Evolutionary conservation across 495 filamentous ascomycete genomes (phyloP).

Genomic region (Ramalina intermedia): DNA sequence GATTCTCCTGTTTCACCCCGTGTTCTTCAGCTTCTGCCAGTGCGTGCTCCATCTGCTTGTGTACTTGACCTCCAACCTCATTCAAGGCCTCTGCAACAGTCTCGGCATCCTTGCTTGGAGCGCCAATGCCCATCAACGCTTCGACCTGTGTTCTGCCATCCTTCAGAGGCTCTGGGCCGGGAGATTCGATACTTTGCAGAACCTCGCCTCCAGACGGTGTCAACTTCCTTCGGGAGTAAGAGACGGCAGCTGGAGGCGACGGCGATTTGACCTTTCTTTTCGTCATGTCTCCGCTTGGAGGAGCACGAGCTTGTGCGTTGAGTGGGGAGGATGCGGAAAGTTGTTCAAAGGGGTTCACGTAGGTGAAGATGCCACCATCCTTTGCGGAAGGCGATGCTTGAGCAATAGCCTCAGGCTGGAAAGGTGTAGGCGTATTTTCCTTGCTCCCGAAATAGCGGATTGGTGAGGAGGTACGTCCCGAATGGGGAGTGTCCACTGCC

Average conservation of each 20-base stretch:
- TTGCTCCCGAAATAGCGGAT: conserved; percentile 26
- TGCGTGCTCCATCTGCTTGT: conserved; percentile 53
- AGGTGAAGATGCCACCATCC: conserved; percentile 51
- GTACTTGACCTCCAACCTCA: conserved; percentile 51
- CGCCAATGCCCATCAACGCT: conserved; percentile 18
- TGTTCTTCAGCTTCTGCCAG: conserved; percentile 35
- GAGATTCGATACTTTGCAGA: conserved; percentile 21
- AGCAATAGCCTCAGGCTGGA: conserved; percentile 15
- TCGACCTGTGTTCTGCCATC: conserved; percentile 22
- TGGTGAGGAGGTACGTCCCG: conserved; percentile 17
- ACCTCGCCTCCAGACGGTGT: conserved; percentile 11
- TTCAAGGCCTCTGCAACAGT: conserved; percentile 59
- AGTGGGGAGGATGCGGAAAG: conserved; percentile 54
- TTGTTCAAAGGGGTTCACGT: conserved; percentile 70
- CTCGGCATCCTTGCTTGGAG: conserved; percentile 36
- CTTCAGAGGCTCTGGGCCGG: conserved; percentile 16
- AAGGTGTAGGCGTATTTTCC: conserved; percentile 17
- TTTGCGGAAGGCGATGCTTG: conserved; percentile 18
- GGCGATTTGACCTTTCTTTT: conserved; percentile 18
- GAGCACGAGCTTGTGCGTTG: conserved; percentile 21
- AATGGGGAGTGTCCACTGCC: background rate
- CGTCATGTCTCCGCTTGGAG: conserved; percentile 12
- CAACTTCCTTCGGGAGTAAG: conserved; percentile 16
- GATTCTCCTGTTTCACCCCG: conserved; percentile 30
- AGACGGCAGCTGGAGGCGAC: conserved; percentile 10